phyloP scores from a whole-genome alignment of 169 alveolate species.

The Plasmodium chabaudi region DNA sequence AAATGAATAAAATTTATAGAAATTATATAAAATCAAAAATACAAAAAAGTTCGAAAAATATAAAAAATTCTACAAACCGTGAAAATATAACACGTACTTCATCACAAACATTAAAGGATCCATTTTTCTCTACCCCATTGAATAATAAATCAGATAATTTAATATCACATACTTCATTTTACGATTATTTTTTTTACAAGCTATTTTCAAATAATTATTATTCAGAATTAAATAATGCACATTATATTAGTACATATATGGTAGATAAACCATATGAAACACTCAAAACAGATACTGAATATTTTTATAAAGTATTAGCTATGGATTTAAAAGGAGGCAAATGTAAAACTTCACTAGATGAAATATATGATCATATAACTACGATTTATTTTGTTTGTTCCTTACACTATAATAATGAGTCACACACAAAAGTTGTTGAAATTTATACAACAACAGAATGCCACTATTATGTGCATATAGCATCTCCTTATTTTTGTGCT shows the following conservation, averaged over 20 bases:
- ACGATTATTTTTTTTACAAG: too few relatives aligned
- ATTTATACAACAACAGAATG: constrained; percentile 70
- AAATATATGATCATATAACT: constrained; percentile 47
- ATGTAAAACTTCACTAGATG: constrained; percentile 56
- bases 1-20: background rate
- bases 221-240: constrained; percentile 16
- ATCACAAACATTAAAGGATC: background rate
- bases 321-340: constrained; percentile 70
- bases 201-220: background rate
- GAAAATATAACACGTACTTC: background rate
- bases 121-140: background rate
- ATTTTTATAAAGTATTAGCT: constrained; percentile 70
- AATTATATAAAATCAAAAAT: background rate
- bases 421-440: constrained; percentile 47
- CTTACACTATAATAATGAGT: constrained; percentile 42
- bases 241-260: constrained; percentile 68
- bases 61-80: background rate
- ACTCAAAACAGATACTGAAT: constrained; percentile 37
- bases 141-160: background rate
- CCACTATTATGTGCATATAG: constrained; percentile 67
- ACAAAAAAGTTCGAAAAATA: background rate
- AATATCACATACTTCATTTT: background rate
- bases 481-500: constrained; percentile 71
- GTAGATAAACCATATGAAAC: constrained; percentile 62
- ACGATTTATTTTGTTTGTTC: constrained; percentile 75